Base-by-base conservation (phyloP, 352 stramenopile species). In the Pythium rishiriense region DNA sequence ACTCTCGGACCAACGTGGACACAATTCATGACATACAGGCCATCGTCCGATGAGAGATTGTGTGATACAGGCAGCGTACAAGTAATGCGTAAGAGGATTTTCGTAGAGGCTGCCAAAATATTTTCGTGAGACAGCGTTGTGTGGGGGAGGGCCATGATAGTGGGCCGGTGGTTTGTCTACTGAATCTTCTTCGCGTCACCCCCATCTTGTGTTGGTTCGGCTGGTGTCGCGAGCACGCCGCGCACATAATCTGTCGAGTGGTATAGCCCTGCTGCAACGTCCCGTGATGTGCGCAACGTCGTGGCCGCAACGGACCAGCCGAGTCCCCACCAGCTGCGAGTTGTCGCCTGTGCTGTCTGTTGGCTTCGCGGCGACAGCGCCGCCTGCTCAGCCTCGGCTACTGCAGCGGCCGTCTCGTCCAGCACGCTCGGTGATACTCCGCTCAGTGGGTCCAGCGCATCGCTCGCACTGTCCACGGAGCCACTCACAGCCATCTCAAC, bases 401-500 rank as follows among this genome's bases (percentile, higher is more conserved):
- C 68, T 19, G 51, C 54, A 19, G 47, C 56, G 14, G 53, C 46
- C 37, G 52, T 50, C 3, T 60, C 47, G n/a, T 60, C 43, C 21
- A 28, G 26, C 39, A 63, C 31, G 45, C 49, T 69, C 33, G 50
- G 60, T 12, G 64, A 28, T 4, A 82, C 58, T 10, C 61, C 59
- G 6, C 73, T 76, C 51, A 87, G 65, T 9, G 70, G 69, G 10
- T 79, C 70, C 42, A 86, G 53, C 22, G 76, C 65, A 10, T 54
- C 52, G 2, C 73, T 62, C 11, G 41, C 26, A 8, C 14, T 52
- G 28, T 66, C 67, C 3, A 83, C 52, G 1, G 78, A 73, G 26
- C 64, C 75, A 22, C 64, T 66, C 10, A 87, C 73, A 2, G 75
- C 76, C 61, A 81, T 76, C 56, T 88, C 81, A n/a, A 87, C 81